These are phyloP conservation scores for Limtongia smithiae DNA, from an alignment of 805 yeast species.

Conservation along the genomic window DNA sequence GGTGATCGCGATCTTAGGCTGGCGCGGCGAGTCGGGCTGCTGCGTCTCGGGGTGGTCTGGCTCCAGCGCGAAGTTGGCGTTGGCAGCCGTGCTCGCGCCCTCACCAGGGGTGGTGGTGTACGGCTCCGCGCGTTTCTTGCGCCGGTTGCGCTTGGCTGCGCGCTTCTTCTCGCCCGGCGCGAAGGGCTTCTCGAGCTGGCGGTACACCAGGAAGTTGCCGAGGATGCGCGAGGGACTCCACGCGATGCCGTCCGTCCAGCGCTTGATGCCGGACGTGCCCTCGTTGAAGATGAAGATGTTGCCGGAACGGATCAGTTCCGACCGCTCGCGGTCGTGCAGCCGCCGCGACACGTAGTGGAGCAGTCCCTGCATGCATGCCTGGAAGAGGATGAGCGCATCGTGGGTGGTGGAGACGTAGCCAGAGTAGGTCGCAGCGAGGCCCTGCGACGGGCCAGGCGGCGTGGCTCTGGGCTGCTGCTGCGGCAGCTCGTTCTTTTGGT, in stretches of 20 bases:
- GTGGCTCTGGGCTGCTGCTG: too few relatives aligned
- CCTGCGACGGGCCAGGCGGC: slow-evolving; percentile 19
- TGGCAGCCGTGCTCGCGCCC: slow-evolving; percentile 6
- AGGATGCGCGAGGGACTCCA: slow-evolving; percentile 92
- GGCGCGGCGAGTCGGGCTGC: slow-evolving; percentile 8
- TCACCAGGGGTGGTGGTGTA: slow-evolving; percentile 18
- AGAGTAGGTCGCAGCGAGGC: slow-evolving; percentile 49
- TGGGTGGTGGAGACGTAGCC: slow-evolving; percentile 79
- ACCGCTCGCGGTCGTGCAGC: slow-evolving; percentile 76
- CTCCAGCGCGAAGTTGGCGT: slow-evolving; percentile 5
- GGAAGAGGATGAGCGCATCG: slow-evolving; percentile 78
- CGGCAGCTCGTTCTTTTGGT: too few relatives aligned
- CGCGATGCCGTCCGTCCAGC: slow-evolving; percentile 96
- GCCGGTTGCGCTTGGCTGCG: slow-evolving; percentile 36
- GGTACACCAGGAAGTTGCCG: slow-evolving; percentile 78
- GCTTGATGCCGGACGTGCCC: slow-evolving; percentile 72
- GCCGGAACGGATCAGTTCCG: slow-evolving; percentile 65
- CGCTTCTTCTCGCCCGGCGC: slow-evolving; percentile 47
- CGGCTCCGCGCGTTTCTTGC: slow-evolving; percentile 30
- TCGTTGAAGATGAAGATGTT: slow-evolving; percentile 82
- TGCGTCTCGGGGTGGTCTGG: slow-evolving; percentile 6
- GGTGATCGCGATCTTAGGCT: slow-evolving; percentile 5
- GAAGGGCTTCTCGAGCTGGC: slow-evolving; percentile 56
- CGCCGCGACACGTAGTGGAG: slow-evolving; percentile 66
- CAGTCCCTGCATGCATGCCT: slow-evolving; percentile 64